Evolutionary conservation across 441 rosid genomes (phyloP).

Genomic region (Adansonia gregorii): DNA sequence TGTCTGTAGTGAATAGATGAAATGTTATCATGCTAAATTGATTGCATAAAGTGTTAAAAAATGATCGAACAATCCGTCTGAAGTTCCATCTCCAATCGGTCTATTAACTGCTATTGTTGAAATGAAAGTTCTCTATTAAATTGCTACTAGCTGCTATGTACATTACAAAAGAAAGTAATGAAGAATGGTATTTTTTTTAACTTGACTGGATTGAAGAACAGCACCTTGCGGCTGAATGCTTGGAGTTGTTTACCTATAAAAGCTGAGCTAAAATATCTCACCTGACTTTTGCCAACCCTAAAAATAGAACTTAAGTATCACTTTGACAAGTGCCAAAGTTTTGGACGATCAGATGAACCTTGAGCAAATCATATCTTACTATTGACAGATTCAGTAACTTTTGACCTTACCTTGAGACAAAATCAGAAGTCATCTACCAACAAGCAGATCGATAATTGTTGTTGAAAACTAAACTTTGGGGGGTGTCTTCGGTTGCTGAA

Average conservation of each 20-base stretch:
- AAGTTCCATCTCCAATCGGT: not conserved
- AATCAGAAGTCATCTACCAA: not conserved
- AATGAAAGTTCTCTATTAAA: not conserved
- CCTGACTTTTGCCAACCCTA: not conserved
- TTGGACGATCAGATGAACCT: not conserved
- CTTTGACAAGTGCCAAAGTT: not conserved
- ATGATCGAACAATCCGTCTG: not conserved
- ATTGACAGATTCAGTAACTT: slow-evolving; percentile 15
- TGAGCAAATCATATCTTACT: not conserved
- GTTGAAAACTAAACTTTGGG: not conserved
- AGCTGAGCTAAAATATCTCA: not conserved
- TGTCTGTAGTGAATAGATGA: not conserved
- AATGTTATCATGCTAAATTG: not conserved
- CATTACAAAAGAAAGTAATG: not conserved
- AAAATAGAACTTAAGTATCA: not conserved
- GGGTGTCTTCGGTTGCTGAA: slow-evolving; percentile 12
- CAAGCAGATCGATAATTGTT: not conserved
- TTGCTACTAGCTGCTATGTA: not conserved
- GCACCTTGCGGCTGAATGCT: not conserved
- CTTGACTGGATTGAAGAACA: not conserved
- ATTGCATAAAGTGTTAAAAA: not conserved
- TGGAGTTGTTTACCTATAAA: slow-evolving; percentile 8
- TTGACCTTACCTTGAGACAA: not conserved
- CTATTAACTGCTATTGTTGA: not conserved
- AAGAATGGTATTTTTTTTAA: not conserved